phyloP scores from a whole-genome alignment of 345 rosid species.

The Arabidopsis arenosa region DNA sequence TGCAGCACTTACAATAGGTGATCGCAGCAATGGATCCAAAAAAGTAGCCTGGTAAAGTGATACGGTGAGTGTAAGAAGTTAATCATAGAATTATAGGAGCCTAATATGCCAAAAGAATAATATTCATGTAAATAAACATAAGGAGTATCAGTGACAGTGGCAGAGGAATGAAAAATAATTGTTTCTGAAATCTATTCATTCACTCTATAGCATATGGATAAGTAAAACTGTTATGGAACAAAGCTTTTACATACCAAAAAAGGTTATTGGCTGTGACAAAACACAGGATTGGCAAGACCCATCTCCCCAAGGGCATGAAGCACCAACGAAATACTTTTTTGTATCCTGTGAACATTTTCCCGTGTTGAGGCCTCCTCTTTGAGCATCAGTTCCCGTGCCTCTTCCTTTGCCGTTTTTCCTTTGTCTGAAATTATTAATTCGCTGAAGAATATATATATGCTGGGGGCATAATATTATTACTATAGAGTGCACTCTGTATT shows the following conservation, averaged over 20 bases:
- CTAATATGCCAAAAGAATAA: slow-evolving; percentile 14
- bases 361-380: slow-evolving; percentile 86
- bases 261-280: slow-evolving; percentile 92
- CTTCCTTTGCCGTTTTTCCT: slow-evolving; percentile 92
- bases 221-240: slow-evolving; percentile 10
- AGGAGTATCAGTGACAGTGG: slow-evolving; percentile 10
- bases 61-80: slow-evolving; percentile 5
- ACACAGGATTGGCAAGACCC: slow-evolving; percentile 85
- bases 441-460: slow-evolving; percentile 26
- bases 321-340: slow-evolving; percentile 72
- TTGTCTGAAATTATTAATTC: slow-evolving; percentile 60
- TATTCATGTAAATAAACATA: slow-evolving; percentile 5
- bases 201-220: slow-evolving; percentile 17
- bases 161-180: slow-evolving; percentile 9
- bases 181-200: background rate
- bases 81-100: slow-evolving; percentile 5
- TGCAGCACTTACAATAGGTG: slow-evolving; percentile 75
- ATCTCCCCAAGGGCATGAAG: slow-evolving; percentile 89
- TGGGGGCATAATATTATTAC: background rate
- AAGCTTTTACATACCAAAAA: slow-evolving; percentile 69
- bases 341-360: slow-evolving; percentile 64
- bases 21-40: slow-evolving; percentile 83
- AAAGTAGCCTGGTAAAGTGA: slow-evolving; percentile 66
- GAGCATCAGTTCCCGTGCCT: slow-evolving; percentile 88
- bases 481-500: slow-evolving; percentile 19